Conservation (phyloP, 768 basidiomycete species). For the Trametes meyenii region DNA sequence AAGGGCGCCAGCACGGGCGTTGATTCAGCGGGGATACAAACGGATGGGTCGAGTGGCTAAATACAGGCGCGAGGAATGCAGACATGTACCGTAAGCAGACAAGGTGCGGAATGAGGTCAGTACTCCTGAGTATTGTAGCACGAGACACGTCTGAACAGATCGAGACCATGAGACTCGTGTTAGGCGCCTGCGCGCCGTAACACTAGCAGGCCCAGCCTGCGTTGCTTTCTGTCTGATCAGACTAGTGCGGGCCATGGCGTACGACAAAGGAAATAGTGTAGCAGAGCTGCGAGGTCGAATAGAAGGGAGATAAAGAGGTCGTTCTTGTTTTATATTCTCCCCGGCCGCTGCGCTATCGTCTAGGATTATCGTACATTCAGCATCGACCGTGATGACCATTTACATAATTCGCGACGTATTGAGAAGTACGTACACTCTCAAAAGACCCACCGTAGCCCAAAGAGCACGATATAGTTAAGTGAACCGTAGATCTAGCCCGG, state of each 20-base stretch:
- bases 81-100: background rate
- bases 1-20: background rate
- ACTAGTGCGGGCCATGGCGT: background rate
- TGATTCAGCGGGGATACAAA: background rate
- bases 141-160: background rate
- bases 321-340: too few relatives aligned
- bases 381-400: too few relatives aligned
- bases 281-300: background rate
- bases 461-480: too few relatives aligned
- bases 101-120: background rate
- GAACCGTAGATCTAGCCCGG: too few relatives aligned
- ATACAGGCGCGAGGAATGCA: background rate
- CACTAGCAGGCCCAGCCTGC: background rate
- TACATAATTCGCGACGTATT: too few relatives aligned
- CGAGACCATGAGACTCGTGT: background rate
- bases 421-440: too few relatives aligned
- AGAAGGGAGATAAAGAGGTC: too few relatives aligned
- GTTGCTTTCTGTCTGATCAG: background rate
- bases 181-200: background rate
- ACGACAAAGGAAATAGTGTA: background rate
- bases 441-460: too few relatives aligned
- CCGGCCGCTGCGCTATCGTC: too few relatives aligned
- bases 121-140: background rate
- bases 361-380: too few relatives aligned
- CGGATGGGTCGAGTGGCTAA: background rate